phyloP scores from a whole-genome alignment of 345 rosid genomes.

The Sapria himalayana region DNA sequence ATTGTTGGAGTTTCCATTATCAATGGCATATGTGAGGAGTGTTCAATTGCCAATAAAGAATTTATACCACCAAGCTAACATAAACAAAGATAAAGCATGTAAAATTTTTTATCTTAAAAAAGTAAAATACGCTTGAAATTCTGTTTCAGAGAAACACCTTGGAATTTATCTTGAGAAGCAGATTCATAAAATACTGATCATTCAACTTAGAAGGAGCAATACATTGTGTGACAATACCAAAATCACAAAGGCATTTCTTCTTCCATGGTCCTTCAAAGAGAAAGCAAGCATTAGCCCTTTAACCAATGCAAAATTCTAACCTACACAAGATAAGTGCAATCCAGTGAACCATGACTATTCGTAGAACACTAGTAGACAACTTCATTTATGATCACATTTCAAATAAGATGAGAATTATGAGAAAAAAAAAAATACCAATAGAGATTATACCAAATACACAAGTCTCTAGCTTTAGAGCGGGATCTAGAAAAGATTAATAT shows the following conservation, averaged over 20 bases:
- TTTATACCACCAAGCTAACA: constrained; percentile 82
- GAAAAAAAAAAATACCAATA: too few relatives aligned
- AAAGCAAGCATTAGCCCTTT: constrained; percentile 7
- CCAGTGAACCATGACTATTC: too few relatives aligned
- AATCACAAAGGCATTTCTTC: constrained; percentile 41
- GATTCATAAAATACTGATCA: constrained; percentile 74
- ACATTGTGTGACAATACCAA: constrained; percentile 70
- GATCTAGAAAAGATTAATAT: too few relatives aligned
- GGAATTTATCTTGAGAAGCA: constrained; percentile 69
- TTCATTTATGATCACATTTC: too few relatives aligned
- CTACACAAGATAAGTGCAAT: constrained; percentile 9
- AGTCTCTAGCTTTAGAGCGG: too few relatives aligned
- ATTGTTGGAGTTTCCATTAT: constrained; percentile 53
- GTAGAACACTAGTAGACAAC: too few relatives aligned
- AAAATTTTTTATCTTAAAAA: background rate
- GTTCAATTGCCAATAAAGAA: constrained; percentile 58
- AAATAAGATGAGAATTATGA: too few relatives aligned
- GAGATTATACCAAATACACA: too few relatives aligned
- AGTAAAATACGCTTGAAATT: constrained; percentile 1
- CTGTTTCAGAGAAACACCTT: constrained; percentile 32
- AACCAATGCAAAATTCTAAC: constrained; percentile 2
- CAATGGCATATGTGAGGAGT: constrained; percentile 24
- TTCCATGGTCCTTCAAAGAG: constrained; percentile 66
- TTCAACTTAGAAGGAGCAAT: constrained; percentile 45
- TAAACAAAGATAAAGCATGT: constrained; percentile 6